Evolutionary conservation across 495 filamentous ascomycete genomes (phyloP).

Genomic region (Aspergillus ostianus): DNA sequence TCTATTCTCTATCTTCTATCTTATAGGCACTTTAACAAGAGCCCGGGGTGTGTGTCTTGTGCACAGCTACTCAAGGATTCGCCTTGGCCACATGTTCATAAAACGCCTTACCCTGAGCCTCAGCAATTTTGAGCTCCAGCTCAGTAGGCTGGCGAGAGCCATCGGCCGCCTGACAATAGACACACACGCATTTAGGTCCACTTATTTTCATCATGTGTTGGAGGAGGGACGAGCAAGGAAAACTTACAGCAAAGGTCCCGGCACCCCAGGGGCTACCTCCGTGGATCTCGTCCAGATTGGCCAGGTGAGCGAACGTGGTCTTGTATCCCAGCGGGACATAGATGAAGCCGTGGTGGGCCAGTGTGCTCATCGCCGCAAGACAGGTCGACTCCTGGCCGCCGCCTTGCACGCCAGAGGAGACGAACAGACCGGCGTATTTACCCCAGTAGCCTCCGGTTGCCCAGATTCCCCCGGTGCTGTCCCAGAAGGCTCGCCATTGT

Average conservation of each 20-base stretch:
- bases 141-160: conserved; percentile 77
- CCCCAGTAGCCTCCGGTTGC: conserved; percentile 70
- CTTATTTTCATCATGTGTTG: background rate
- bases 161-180: conserved; percentile 48
- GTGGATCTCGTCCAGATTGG: conserved; percentile 71
- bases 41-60: too few species aligned
- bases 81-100: conserved; percentile 74
- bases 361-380: conserved; percentile 77
- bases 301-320: conserved; percentile 65
- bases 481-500: conserved; percentile 93
- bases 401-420: conserved; percentile 76
- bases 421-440: conserved; percentile 90
- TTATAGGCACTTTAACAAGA: too few species aligned
- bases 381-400: conserved; percentile 93
- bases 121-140: conserved; percentile 74
- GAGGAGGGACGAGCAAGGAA: background rate
- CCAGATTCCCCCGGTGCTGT: conserved; percentile 76
- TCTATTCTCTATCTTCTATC: too few species aligned
- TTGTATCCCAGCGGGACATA: conserved; percentile 94
- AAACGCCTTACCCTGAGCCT: conserved; percentile 80
- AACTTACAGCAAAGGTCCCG: conserved; percentile 79
- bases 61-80: conserved; percentile 21
- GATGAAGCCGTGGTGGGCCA: conserved; percentile 92
- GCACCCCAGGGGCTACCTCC: conserved; percentile 93
- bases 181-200: background rate